Base-by-base conservation (phyloP, 805 yeast species). In the Starmerella geochares region DNA sequence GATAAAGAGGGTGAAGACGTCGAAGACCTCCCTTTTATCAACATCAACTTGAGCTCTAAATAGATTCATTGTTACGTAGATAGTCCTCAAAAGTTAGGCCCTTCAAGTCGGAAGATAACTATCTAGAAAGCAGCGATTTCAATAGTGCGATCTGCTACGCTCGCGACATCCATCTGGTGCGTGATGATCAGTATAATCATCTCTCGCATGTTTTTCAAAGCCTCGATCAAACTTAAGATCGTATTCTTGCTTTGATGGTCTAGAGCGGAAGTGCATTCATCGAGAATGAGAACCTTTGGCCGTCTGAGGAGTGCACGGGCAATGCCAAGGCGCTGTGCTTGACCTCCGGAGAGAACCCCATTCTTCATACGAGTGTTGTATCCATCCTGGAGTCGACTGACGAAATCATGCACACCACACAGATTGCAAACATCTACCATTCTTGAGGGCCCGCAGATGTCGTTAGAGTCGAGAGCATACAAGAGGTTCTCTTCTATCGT, bases 1-100 rank as follows among this genome's bases (percentile, higher is more conserved):
- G 98, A 92, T 65, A 72, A 78, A 62, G 76, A 81, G 41, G 98
- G 90, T 31, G 97, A 92, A 64, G 98, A 92, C 65, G 96, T 87
- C 19, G 71, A 67, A 41, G 97, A 54, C 21, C 41, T 54, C 55
- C 98, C 98, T 28, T 87, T 78, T 64, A 76, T 88, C 54, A 79
- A 84, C 50, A 77, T 88, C 50, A 40, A 37, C 25, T 28, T 28
- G 25, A 46, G 27, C 10, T 36, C 28, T 20, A 38, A 39, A 17
- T 36, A 46, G 8, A 46, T n/a, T 33, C 19, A 7, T 27, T 17
- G 8, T 13, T 28, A n/a, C n/a, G n/a, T n/a, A n/a, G n/a, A n/a
- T n/a, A n/a, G n/a, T n/a, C n/a, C n/a, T n/a, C n/a, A n/a, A n/a
- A n/a, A n/a, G n/a, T n/a, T n/a, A n/a, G n/a, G n/a, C n/a, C n/a